Percentiles rank a stretch among this genome's conserved stretches.
Evolutionary conservation across 2,329 filamentous ascomycete genomes (phyloP).

Genomic region (Penicillium sp.): DNA sequence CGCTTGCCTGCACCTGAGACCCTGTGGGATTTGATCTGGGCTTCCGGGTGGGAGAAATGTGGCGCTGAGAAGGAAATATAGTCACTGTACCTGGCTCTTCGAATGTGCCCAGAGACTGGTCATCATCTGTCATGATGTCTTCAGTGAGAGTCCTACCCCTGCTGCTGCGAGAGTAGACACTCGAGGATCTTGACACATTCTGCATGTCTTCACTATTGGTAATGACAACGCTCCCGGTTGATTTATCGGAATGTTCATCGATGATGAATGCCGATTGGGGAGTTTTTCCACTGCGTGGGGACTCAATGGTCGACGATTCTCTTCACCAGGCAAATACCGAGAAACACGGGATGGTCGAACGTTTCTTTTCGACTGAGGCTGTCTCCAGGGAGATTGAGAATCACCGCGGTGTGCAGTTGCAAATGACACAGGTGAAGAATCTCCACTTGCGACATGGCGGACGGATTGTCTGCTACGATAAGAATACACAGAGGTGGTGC

Average conservation of each 20-base stretch:
- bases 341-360: conserved; percentile 3
- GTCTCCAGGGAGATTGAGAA: conserved; percentile 22
- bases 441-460: conserved; percentile 31
- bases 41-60: conserved; percentile 31
- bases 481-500: conserved; percentile 25
- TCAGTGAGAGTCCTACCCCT: conserved; percentile 31
- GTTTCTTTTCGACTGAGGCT: conserved; percentile 1
- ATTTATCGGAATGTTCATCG: conserved; percentile 17
- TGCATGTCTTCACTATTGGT: conserved; percentile 5
- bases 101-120: neutral
- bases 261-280: neutral
- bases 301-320: neutral
- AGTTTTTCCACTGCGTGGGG: neutral
- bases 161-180: conserved; percentile 44
- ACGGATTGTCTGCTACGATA: conserved; percentile 28
- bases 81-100: conserved; percentile 38
- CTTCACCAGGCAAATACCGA: neutral
- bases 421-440: conserved; percentile 33
- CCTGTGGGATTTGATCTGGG: conserved; percentile 1
- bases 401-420: conserved; percentile 26
- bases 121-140: conserved; percentile 1
- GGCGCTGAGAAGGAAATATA: conserved; percentile 34
- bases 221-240: conserved; percentile 21
- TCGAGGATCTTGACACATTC: conserved; percentile 32
- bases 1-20: conserved; percentile 22